Percentiles rank a stretch among this genome's conserved stretches.
Conservation (phyloP, 2,329 filamentous ascomycete species). For the Cercospora sojina region DNA sequence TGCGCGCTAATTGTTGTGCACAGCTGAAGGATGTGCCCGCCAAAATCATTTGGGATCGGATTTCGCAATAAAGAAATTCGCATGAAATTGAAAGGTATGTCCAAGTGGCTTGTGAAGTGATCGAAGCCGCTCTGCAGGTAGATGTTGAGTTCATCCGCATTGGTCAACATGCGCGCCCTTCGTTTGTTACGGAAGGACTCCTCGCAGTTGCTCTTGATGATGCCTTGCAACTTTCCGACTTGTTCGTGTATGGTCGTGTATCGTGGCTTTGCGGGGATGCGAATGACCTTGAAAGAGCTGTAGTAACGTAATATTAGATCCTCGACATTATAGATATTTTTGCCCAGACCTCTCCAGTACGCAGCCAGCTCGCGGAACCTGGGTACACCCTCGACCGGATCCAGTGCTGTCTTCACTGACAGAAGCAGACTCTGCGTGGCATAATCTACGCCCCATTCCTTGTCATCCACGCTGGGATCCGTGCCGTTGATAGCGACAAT, state of each 20-base stretch:
- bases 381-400: constrained; percentile 37
- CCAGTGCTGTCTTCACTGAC: constrained; percentile 35
- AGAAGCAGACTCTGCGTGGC: constrained; percentile 37
- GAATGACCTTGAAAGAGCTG: constrained; percentile 48
- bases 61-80: constrained; percentile 47
- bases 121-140: constrained; percentile 54
- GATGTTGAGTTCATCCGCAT: constrained; percentile 48
- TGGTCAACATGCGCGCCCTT: constrained; percentile 49
- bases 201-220: constrained; percentile 46
- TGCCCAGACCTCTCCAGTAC: constrained; percentile 45
- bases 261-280: constrained; percentile 48
- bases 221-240: constrained; percentile 47
- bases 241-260: constrained; percentile 53
- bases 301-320: constrained; percentile 54
- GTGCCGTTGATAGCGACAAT: constrained; percentile 51
- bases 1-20: constrained; percentile 44
- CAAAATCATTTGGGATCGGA: constrained; percentile 49
- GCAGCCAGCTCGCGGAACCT: constrained; percentile 42
- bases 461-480: constrained; percentile 37
- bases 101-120: constrained; percentile 49
- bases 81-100: constrained; percentile 54
- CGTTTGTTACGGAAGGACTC: constrained; percentile 46
- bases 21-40: constrained; percentile 52
- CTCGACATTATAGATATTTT: constrained; percentile 46
- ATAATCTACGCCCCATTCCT: constrained; percentile 38